Evolutionary conservation across 345 rosid genomes (phyloP), one percentile per base, ranked within the genome.

Genomic region (Salix suchowensis): DNA sequence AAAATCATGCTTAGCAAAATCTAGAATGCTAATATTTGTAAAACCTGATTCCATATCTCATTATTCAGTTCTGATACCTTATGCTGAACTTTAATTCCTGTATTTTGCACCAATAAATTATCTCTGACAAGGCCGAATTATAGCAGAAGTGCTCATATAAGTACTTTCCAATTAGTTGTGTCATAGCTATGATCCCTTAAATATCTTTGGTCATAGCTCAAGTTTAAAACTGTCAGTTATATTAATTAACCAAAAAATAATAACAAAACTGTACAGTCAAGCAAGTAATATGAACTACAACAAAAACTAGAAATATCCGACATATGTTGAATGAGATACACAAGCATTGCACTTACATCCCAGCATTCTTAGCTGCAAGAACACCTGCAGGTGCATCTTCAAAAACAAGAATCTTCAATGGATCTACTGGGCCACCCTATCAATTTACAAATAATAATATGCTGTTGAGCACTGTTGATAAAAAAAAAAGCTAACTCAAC

Each of bases 371-470:
- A 24, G 94, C 98, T 4, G 98, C 98, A 40, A 78, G 85, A 78
- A 90, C 98, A 67, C 98, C 98, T 5, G 94, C 78, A 69, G 98
- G 98, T 9, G 98, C 98, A 89, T 95, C 98, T 86, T 95, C 98
- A 84, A 95, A 95, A 66, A 91, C 96, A 24, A 95, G 85, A 81
- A 81, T 74, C 72, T 86, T 85, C 11, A 34, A 68, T 65, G 92
- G 83, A 69, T 89, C 93, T 73, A 89, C 78, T 70, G 88, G 89
- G 36, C 89, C 94, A 54, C 86, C 94, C 97, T 93, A 76, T 64
- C 36, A 75, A 80, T 60, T 69, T 46, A 74, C 71, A 84, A 77
- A 64, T 69, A 61, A 1, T 65, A 36, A 79, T 69, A 37, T 72
- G 58, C 34, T 34, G 32, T 60, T 10, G 19, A 50, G 28, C 44